Base-by-base conservation (phyloP, 345 rosid species). In the Heritiera littoralis region DNA sequence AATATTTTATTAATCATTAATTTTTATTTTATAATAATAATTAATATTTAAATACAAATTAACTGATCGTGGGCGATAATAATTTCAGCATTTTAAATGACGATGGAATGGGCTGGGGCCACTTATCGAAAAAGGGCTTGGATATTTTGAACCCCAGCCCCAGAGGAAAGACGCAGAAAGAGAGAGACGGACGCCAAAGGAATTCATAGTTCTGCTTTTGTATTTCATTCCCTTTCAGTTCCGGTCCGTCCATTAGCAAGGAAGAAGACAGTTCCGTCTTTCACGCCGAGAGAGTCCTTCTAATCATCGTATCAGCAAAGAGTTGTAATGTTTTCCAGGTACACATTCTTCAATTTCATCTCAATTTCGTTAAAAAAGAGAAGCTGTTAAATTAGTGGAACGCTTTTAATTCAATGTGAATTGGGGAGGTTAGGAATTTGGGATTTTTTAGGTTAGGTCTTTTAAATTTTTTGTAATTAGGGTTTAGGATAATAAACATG, bases 101-200 rank as follows among this genome's bases (percentile, higher is more conserved):
- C 9, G 38, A 4, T 68, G 17, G 17, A 23, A 20, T 69, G 66
- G 52, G 66, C 12, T 59, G 12, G 56, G 66, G 40, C 66, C 20
- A 43, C 41, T 2, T 20, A 74, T 13, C 0, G 69, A 30, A 63
- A 75, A 75, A n/a, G 79, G 61, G 60, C 60, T 65, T 20, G 46
- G 72, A 59, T 74, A 78, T 82, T 74, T 82, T 48, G 46, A 46
- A 56, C 75, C 74, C 32, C 2, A 69, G 78, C 74, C 60, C 17
- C 63, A 13, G 41, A 70, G 32, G 8, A 6, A 13, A 35, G 38
- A 35, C 2, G 3, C 38, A 2, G 38, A 35, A 35, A 70, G 40
- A 55, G 9, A 32, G 48, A 32, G 65, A 45, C 85, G 85, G 87
- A 85, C 84, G 85, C 84, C 81, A 80, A 80, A 35, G 43, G 6